Percentiles rank a stretch among this genome's conserved stretches.
These are phyloP conservation scores for Triticum dicoccoides DNA, from an alignment of 176 grass and related monocot genomes.

Conservation along the genomic window DNA sequence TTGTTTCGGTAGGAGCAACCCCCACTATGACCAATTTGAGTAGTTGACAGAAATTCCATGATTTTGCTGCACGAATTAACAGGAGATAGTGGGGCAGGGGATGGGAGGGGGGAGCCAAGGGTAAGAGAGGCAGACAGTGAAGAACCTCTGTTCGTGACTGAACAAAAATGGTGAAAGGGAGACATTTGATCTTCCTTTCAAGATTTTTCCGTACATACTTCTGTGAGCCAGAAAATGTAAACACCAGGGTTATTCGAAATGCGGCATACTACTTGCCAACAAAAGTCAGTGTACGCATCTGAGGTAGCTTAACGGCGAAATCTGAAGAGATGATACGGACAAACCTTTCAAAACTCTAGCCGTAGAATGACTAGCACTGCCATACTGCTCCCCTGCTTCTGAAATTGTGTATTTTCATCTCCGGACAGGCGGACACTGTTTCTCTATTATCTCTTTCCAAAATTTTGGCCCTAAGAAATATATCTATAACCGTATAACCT, in stretches of 20 bases:
- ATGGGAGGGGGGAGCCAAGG: not conserved
- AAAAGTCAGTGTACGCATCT: not conserved
- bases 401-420: not conserved
- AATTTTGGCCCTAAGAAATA: not conserved
- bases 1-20: not conserved
- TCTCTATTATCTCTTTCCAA: not conserved
- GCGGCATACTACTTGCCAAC: not conserved
- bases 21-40: not conserved
- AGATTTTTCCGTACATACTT: not conserved
- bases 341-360: not conserved
- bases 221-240: not conserved
- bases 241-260: not conserved
- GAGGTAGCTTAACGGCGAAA: not conserved
- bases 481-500: not conserved
- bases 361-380: not conserved
- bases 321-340: not conserved
- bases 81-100: not conserved
- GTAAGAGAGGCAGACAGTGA: not conserved
- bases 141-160: not conserved
- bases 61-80: not conserved
- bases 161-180: not conserved
- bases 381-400: not conserved
- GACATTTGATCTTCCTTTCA: not conserved
- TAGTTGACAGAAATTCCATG: not conserved
- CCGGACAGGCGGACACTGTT: not conserved